phyloP scores from a whole-genome alignment of 495 filamentous ascomycete species.

The Thermothielavioides terrestris region DNA sequence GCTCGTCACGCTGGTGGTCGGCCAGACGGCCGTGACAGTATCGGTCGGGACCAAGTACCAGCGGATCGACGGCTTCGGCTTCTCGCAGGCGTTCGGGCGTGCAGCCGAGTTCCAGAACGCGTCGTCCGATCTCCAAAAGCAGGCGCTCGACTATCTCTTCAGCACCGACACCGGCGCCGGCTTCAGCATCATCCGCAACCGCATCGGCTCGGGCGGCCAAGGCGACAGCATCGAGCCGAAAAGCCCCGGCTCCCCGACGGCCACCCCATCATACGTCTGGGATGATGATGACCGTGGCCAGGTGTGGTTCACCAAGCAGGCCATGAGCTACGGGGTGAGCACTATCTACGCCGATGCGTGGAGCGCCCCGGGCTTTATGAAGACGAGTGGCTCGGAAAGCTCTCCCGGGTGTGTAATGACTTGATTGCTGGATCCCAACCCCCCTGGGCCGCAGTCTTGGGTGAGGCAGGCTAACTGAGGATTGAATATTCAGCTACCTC shows the following conservation, averaged over 20 bases:
- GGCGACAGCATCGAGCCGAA: background rate
- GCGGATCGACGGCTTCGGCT: background rate
- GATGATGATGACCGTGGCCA: background rate
- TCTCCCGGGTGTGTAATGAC: background rate
- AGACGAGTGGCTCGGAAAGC: background rate
- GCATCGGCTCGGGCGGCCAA: background rate
- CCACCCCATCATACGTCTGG: background rate
- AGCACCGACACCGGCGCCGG: background rate
- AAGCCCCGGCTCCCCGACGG: background rate
- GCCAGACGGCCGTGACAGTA: background rate
- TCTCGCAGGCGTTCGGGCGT: background rate
- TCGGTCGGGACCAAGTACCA: background rate
- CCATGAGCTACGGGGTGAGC: background rate
- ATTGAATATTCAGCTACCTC: too few species aligned
- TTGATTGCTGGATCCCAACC: too few species aligned
- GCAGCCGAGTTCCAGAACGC: background rate
- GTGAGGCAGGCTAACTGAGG: too few species aligned
- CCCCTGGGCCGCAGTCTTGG: too few species aligned
- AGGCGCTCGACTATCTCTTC: background rate
- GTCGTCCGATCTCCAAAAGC: background rate
- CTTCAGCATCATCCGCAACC: background rate
- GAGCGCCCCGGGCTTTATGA: background rate
- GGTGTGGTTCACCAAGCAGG: background rate
- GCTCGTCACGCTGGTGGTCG: background rate
- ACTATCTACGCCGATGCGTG: background rate